Conservation (phyloP, 352 stramenopile species). For the Phytophthora pseudosyringae region DNA sequence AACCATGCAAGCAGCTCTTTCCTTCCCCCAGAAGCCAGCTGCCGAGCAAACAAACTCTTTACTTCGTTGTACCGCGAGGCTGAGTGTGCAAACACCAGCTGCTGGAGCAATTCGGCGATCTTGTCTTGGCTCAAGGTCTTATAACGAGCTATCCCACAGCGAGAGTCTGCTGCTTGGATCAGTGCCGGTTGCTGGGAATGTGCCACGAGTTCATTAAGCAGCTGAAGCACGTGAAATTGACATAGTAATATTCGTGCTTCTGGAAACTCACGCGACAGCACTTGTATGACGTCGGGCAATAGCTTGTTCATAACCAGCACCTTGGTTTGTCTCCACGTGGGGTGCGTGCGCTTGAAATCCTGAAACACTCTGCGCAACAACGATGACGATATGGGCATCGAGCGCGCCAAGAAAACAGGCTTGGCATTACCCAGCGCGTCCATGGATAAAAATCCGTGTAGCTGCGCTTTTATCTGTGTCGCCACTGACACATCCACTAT, state of each 20-base stretch:
- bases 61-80: slow-evolving; percentile 59
- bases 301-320: slow-evolving; percentile 72
- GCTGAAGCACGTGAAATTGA: slow-evolving; percentile 79
- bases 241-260: slow-evolving; percentile 61
- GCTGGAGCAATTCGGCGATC: slow-evolving; percentile 54
- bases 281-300: slow-evolving; percentile 58
- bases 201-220: slow-evolving; percentile 53
- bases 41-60: slow-evolving; percentile 49
- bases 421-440: slow-evolving; percentile 71
- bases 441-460: slow-evolving; percentile 77
- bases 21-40: slow-evolving; percentile 42
- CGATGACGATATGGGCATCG: slow-evolving; percentile 52
- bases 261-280: slow-evolving; percentile 66
- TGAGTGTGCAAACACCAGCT: slow-evolving; percentile 67
- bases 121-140: slow-evolving; percentile 42
- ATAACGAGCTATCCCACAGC: neutral
- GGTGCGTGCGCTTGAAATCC: slow-evolving; percentile 80
- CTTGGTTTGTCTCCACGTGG: slow-evolving; percentile 64
- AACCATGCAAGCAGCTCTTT: slow-evolving; percentile 56
- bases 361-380: slow-evolving; percentile 68
- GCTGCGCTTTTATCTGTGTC: slow-evolving; percentile 13
- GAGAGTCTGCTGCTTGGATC: slow-evolving; percentile 20
- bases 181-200: neutral
- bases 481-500: slow-evolving; percentile 50
- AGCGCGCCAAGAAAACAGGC: slow-evolving; percentile 65